Conservation (phyloP, 192 early-diverging fungal species). For the Spinellus fusiger region DNA sequence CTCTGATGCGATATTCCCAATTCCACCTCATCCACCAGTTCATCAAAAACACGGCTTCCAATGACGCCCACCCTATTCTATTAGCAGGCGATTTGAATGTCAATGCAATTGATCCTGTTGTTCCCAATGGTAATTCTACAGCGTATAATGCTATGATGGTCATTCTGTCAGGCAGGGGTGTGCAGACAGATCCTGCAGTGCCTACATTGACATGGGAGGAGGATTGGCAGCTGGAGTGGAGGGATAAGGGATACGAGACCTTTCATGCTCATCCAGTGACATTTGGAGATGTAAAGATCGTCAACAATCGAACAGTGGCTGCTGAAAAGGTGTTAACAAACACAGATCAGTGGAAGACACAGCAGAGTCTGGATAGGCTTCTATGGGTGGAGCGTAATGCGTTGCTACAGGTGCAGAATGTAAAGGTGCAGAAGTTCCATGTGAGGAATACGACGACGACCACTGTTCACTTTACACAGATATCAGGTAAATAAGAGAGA, state of each 20-base stretch:
- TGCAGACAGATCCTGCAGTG: neutral
- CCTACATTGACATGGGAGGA: neutral
- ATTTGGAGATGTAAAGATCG: conserved; percentile 55
- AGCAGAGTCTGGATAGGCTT: conserved; percentile 28
- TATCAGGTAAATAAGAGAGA: conserved; percentile 27
- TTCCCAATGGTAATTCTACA: conserved; percentile 29
- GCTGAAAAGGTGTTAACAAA: conserved; percentile 55
- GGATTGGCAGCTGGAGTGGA: conserved; percentile 1
- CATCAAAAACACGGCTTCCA: conserved; percentile 40
- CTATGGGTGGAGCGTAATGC: conserved; percentile 10
- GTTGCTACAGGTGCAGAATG: conserved; percentile 4
- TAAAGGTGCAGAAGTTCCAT: conserved; percentile 23
- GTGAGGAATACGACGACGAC: neutral
- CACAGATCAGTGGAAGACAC: conserved; percentile 34
- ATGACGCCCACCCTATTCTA: conserved; percentile 17
- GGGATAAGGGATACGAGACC: conserved; percentile 52
- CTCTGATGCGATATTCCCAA: conserved; percentile 55
- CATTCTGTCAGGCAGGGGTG: conserved; percentile 38
- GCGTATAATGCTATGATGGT: conserved; percentile 58
- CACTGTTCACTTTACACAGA: conserved; percentile 25
- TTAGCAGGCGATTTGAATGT: conserved; percentile 57
- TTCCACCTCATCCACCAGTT: conserved; percentile 58
- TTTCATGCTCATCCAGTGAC: conserved; percentile 71
- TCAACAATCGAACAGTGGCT: conserved; percentile 37
- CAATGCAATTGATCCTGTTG: conserved; percentile 34